Conservation (phyloP, 306 rosid species). For the Ormosia emarginata region DNA sequence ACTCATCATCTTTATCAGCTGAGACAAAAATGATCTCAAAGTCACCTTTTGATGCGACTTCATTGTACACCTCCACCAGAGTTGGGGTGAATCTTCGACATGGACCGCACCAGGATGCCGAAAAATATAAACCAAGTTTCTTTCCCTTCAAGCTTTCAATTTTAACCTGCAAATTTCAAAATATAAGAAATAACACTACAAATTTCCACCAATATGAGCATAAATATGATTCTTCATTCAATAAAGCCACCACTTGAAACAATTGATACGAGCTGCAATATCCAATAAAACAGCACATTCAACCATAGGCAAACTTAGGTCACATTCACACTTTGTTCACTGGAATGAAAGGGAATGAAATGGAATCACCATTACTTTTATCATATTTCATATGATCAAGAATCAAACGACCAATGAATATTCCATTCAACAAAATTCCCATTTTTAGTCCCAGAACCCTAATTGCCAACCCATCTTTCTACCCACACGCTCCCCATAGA, state of each 20-base stretch:
- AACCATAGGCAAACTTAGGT: too few relatives aligned
- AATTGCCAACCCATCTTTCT: neutral
- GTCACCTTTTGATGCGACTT: conserved; percentile 45
- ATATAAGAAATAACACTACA: conserved; percentile 3
- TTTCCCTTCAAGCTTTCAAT: conserved; percentile 64
- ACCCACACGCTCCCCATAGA: neutral
- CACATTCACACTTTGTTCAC: neutral
- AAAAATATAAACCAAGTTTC: conserved; percentile 61
- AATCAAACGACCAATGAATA: neutral
- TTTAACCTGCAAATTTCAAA: conserved; percentile 47
- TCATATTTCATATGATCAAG: neutral
- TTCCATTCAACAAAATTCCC: neutral
- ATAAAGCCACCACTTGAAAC: neutral
- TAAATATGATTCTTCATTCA: neutral
- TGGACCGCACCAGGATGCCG: conserved; percentile 75
- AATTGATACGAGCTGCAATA: neutral
- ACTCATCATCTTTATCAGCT: conserved; percentile 52
- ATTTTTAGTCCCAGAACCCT: neutral
- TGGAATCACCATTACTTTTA: neutral
- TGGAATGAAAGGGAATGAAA: neutral
- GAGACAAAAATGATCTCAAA: conserved; percentile 58
- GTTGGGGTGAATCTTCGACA: conserved; percentile 56
- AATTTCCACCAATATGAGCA: neutral
- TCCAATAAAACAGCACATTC: neutral
- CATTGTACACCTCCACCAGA: conserved; percentile 56